Percentiles rank a stretch among this genome's conserved stretches.
phyloP scores from a whole-genome alignment of 2,329 filamentous ascomycete species.

The Pseudocercospora musae region DNA sequence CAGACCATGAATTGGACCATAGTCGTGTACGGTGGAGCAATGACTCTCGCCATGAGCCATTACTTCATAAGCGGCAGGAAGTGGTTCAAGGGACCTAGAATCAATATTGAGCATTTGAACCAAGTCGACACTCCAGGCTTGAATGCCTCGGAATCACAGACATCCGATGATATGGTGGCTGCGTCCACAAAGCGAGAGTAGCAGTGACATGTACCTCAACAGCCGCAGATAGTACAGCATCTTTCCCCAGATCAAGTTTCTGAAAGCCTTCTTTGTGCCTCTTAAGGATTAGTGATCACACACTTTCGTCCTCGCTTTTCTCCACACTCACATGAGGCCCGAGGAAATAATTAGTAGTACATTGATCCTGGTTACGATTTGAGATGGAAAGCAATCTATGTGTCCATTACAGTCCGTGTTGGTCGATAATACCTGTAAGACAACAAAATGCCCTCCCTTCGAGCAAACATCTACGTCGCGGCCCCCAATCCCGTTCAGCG shows the following conservation, averaged over 20 bases:
- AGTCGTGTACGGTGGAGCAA: constrained; percentile 32
- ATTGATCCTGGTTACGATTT: not conserved
- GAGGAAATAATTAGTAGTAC: not conserved
- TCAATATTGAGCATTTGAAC: constrained; percentile 30
- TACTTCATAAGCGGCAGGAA: constrained; percentile 32
- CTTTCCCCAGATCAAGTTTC: not conserved
- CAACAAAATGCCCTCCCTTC: not conserved
- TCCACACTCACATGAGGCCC: not conserved
- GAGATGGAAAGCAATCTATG: not conserved
- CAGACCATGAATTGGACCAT: constrained; percentile 34
- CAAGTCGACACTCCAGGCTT: constrained; percentile 1
- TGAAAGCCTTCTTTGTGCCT: too few species aligned
- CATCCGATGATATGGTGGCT: not conserved
- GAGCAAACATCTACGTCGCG: constrained; percentile 9
- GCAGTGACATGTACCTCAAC: not conserved
- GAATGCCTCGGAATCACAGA: not conserved
- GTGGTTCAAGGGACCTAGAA: constrained; percentile 37
- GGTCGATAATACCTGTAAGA: not conserved
- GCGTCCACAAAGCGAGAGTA: not conserved
- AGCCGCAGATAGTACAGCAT: not conserved
- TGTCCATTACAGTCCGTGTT: not conserved
- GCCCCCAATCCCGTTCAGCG: constrained; percentile 4
- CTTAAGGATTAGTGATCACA: not conserved
- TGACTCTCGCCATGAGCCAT: constrained; percentile 31
- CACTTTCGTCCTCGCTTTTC: not conserved